Percentiles rank a stretch among this genome's conserved stretches.
Evolutionary conservation across 495 filamentous ascomycete species (phyloP).

Genomic region (Penicillium ochrochloron): DNA sequence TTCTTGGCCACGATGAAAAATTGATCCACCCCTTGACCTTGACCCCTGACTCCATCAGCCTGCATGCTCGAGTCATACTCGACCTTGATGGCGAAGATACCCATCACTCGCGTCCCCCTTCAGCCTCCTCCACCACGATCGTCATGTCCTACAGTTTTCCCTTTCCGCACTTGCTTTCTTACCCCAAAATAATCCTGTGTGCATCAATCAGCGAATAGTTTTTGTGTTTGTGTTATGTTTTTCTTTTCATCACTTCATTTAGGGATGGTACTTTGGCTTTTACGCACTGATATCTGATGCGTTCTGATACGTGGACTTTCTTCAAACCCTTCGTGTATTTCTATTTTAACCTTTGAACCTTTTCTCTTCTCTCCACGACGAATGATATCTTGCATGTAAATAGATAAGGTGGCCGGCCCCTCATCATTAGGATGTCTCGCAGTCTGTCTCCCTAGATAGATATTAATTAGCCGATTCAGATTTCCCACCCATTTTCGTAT

Average conservation of each 20-base stretch:
- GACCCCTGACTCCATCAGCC: background rate
- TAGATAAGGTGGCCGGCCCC: conserved; percentile 26
- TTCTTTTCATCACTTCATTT: conserved; percentile 9
- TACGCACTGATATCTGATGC: background rate
- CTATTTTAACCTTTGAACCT: conserved; percentile 31
- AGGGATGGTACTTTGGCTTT: conserved; percentile 17
- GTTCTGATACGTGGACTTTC: conserved; percentile 11
- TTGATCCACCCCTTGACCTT: conserved; percentile 30
- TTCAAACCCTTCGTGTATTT: conserved; percentile 35
- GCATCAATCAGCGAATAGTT: conserved; percentile 19
- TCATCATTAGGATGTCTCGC: background rate
- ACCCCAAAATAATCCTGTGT: background rate
- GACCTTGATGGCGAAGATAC: background rate
- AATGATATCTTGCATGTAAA: conserved; percentile 33
- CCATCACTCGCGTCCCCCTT: background rate
- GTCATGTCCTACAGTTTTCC: conserved; percentile 15
- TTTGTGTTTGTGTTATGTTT: background rate
- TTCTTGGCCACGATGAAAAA: conserved; percentile 88
- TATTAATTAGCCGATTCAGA: background rate
- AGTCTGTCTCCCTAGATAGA: background rate
- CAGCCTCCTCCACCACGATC: conserved; percentile 14
- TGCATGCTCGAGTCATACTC: background rate
- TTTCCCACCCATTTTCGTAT: background rate
- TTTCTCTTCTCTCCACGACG: conserved; percentile 14
- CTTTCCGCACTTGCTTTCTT: conserved; percentile 3